Percentiles rank a stretch among this genome's conserved stretches.
These are phyloP conservation scores for Fusarium pseudonygamai DNA, from an alignment of 2,329 filamentous ascomycete species.

Conservation along the genomic window DNA sequence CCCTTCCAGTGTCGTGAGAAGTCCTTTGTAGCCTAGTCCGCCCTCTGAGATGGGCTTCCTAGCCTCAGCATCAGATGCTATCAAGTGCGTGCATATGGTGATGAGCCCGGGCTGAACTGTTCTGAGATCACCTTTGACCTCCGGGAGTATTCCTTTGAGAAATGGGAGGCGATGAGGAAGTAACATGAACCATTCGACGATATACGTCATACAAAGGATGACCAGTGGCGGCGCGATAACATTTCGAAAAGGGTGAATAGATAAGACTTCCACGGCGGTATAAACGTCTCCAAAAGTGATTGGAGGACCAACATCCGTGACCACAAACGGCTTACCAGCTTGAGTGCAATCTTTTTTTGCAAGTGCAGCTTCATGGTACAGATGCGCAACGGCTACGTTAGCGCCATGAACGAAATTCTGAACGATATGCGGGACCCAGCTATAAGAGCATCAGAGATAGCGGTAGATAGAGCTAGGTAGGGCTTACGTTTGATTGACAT, in stretches of 20 bases:
- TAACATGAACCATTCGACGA: constrained; percentile 1
- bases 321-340: constrained; percentile 3
- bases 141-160: not conserved
- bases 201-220: not conserved
- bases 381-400: constrained; percentile 10
- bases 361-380: constrained; percentile 7
- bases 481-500: not conserved
- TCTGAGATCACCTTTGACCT: not conserved
- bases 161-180: not conserved
- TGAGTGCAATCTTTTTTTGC: not conserved
- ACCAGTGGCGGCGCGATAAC: not conserved
- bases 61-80: not conserved
- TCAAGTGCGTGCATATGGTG: constrained; percentile 2
- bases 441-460: not conserved
- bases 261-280: not conserved
- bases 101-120: not conserved
- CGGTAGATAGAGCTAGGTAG: no score
- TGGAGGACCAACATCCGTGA: not conserved
- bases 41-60: not conserved
- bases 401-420: constrained; percentile 4
- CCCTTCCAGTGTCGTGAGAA: not conserved
- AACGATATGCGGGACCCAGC: constrained; percentile 2
- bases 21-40: not conserved
- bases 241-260: not conserved
- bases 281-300: constrained; percentile 5